Evolutionary conservation across 2,329 filamentous ascomycete genomes (phyloP), one percentile per base, ranked within the genome.

Genomic region (Ascochyta rabiei): DNA sequence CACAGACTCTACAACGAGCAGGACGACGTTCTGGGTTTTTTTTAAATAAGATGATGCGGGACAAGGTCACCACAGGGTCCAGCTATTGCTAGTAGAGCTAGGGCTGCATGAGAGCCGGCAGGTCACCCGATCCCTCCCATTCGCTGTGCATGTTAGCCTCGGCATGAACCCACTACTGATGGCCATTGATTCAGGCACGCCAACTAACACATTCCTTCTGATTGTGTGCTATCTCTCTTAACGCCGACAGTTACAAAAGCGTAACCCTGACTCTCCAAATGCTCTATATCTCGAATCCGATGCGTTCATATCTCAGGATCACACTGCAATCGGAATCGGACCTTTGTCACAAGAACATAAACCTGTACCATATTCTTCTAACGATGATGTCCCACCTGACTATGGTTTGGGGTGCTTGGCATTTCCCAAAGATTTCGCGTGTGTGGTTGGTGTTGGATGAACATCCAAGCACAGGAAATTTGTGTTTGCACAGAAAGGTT

Each of bases 111-210:
- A 12, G 9, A 7, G 12, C n/a, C 19, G 46, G 35, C 46, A 54
- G 33, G 52, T 55, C 52, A 55, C 35, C 28, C 40, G 18, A 3
- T 6, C n/a, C 23, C 15, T 49, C 28, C 35, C 13, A 55, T 55
- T 55, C 46, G 52, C 35, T 46, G 12, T 7, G 12, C 3, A 7
- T 6, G 4, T 12, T 9, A 12, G 35, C 40, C 21, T 33, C 16
- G 26, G 51, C 28, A 40, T 30, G 40, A 16, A 18, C n/a, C 50
- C 44, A 44, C 44, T n/a, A 31, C 19, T 13, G 7, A 38, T 8
- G 6, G 31, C 3, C 31, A 31, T 26, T 42, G 10, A 52, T 34
- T 23, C n/a, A 41, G 16, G 30, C 18, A 28, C 23, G 18, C 35
- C 16, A 35, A n/a, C 19, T 10, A 24, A 39, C 3, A 18, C 41